Evolutionary conservation across 2,329 filamentous ascomycete genomes (phyloP), one percentile per base, ranked within the genome.

Genomic region (Fusarium oxysporum): DNA sequence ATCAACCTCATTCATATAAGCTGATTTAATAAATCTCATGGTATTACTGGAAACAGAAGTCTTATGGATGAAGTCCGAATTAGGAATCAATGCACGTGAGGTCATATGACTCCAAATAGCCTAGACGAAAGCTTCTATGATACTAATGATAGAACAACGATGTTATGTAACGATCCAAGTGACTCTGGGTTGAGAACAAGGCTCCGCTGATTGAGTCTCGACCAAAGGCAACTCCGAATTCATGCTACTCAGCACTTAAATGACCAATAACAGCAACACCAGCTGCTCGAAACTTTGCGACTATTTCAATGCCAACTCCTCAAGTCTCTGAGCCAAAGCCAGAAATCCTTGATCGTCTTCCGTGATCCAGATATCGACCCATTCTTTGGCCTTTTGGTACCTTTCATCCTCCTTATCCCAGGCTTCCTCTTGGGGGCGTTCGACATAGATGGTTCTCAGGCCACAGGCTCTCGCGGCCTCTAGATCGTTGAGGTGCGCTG

Each of bases 371-470:
- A 84, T 30, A 68, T 84, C 82, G 40, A 84, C 81, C 81, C 81
- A 83, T 14, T 73, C 71, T 69, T 86, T 88, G 25, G 87, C 85
- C 58, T 86, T 85, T 44, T 83, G 83, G 71, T 88, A 86, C 41
- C 85, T 83, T 32, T 88, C 83, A 30, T 88, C 81, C 9, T 89
- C 87, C 23, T 74, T 59, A 13, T 77, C 76, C 88, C 89, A 92
- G 11, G 83, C 85, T 81, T 95, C 93, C 81, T 97, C 93, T 47
- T 80, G 74, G 6, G 82, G 80, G 65, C 93, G 85, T 82, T 93
- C 92, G 6, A 96, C 89, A 78, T 95, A 96, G 5, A 96, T 85
- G 0, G 92, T 93, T 75, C 87, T 85, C 68, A 95, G 82, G 0
- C 93, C 93, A 67, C 85, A 86, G 5, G 76, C 78, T 75, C 89